Evolutionary conservation across 225 moss, liverwort and hornwort genomes (phyloP), one percentile per base, ranked within the genome.

Genomic region (Polytrichum formosum): DNA sequence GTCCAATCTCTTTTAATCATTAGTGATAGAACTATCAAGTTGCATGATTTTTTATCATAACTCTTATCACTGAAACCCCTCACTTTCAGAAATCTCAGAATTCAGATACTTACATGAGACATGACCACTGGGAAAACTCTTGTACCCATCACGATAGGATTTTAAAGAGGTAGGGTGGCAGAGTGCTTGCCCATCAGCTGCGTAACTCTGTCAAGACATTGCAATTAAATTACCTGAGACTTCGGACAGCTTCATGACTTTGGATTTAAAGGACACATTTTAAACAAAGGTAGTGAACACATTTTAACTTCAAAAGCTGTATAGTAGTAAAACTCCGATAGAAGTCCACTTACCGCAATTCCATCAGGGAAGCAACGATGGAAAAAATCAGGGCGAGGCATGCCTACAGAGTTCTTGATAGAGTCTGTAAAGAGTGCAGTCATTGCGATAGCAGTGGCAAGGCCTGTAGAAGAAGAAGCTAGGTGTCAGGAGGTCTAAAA

Each of bases 341-440:
- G 23, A 58, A 22, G 5, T 13, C 9, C 58, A 20, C 25, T 35
- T 53, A 83, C 84, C 81, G 63, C 64, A 0, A 4, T 0, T 9
- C 91, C 91, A 60, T 91, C 90, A 33, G 93, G 93, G 59, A 93
- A 93, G 78, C 95, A 96, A 26, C 89, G 83, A 56, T 56, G 78
- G 53, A 75, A 90, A 70, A 88, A 96, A 67, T 96, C 88, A 0
- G 95, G 95, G 25, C 95, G 95, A 70, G 95, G 76, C 72, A 88
- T 82, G 26, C 95, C 95, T 20, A 93, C 88, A 65, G 81, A 63
- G 46, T 91, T 81, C 76, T 96, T 96, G 1, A 96, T 76, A 18
- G 90, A 81, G 72, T 96, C 95, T 37, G 95, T 96, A 26, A 96
- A 72, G 37, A 96, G 87, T 37, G 91, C 95, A 67, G 95, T 88